phyloP scores from a whole-genome alignment of 1,284 basidiomycete genomes.

The Ceratobasidium sp. region DNA sequence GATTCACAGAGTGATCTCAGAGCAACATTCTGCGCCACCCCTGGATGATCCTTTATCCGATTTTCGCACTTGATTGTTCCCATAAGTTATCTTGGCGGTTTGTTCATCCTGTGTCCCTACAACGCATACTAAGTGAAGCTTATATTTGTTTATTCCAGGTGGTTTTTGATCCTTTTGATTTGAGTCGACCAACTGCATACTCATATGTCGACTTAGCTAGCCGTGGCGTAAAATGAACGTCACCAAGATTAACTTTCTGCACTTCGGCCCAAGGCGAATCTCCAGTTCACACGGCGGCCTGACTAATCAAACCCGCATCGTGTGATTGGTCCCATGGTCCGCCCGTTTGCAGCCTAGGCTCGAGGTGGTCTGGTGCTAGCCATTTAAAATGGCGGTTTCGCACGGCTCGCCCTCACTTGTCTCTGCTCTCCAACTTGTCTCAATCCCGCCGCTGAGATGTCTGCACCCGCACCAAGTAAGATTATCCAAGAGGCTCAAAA shows the following conservation, averaged over 20 bases:
- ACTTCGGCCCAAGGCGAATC: background rate
- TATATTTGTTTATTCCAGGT: background rate
- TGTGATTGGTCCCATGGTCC: conserved; percentile 44
- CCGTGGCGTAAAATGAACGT: no score
- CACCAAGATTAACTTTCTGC: no score
- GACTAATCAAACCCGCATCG: conserved; percentile 35
- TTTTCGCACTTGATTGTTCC: background rate
- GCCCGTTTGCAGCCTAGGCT: background rate
- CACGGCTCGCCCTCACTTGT: conserved; percentile 16
- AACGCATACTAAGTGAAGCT: background rate
- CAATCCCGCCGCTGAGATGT: background rate
- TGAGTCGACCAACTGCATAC: no score
- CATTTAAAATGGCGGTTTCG: conserved; percentile 30
- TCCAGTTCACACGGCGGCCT: conserved; percentile 38
- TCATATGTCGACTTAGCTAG: no score
- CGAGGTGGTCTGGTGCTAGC: background rate
- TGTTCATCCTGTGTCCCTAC: background rate
- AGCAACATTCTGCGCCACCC: background rate
- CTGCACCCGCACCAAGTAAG: conserved; percentile 45
- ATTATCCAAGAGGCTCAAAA: conserved; percentile 50
- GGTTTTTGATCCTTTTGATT: background rate
- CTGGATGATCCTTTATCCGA: conserved; percentile 17
- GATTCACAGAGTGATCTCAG: background rate
- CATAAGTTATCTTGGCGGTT: background rate
- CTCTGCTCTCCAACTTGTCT: background rate